Evolutionary conservation across 129 eudicot genomes (phyloP).

Genomic region (Tanacetum coccineum): DNA sequence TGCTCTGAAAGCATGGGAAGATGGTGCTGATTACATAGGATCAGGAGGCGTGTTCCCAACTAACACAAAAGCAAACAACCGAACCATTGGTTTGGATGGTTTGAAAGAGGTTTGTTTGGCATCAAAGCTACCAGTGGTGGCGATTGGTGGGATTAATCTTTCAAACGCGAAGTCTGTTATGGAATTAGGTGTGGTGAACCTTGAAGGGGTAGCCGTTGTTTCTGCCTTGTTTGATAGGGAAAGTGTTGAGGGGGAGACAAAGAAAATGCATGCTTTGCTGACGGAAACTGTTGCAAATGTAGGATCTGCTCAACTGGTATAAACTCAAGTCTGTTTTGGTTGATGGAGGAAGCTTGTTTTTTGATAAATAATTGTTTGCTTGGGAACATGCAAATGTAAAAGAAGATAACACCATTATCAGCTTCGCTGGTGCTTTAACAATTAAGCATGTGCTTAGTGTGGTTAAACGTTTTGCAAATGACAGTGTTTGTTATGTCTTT

Average conservation of each 20-base stretch:
- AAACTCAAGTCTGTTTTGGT: neutral
- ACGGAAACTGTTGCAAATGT: slow-evolving; percentile 27
- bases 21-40: slow-evolving; percentile 89
- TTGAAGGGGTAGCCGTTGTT: slow-evolving; percentile 87
- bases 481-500: neutral
- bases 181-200: slow-evolving; percentile 51
- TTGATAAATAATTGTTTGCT: slow-evolving; percentile 5
- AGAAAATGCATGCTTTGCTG: slow-evolving; percentile 40
- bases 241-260: slow-evolving; percentile 48
- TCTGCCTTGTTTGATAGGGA: slow-evolving; percentile 89
- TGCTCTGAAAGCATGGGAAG: slow-evolving; percentile 68
- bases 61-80: slow-evolving; percentile 77
- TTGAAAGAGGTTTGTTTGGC: slow-evolving; percentile 59
- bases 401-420: neutral
- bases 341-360: neutral
- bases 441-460: neutral
- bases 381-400: slow-evolving; percentile 5
- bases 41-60: slow-evolving; percentile 93
- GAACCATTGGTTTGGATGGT: slow-evolving; percentile 78
- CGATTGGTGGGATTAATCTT: slow-evolving; percentile 81
- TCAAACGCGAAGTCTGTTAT: slow-evolving; percentile 59
- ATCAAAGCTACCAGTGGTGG: slow-evolving; percentile 92
- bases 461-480: neutral
- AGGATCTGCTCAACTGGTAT: neutral
- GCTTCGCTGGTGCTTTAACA: neutral